A percentile compares a stretch with the other conserved stretches of the same genome.
These are phyloP conservation scores for Coemansia sp. DNA, from an alignment of 371 early-diverging fungal genomes.

Conservation along the genomic window DNA sequence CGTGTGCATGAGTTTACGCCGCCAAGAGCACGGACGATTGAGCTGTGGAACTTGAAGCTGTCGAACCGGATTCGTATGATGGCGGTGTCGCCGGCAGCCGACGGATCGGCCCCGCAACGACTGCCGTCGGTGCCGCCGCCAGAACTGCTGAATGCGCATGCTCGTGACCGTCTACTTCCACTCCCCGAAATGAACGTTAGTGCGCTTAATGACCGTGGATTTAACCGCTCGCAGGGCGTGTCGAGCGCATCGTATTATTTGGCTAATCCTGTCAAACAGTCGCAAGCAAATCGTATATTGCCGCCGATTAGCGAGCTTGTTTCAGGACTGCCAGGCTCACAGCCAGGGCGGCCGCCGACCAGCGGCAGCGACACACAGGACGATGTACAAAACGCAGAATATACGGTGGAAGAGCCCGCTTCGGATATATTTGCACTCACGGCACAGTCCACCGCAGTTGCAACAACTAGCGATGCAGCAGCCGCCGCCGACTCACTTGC, in stretches of 20 bases:
- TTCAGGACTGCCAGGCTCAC: neutral
- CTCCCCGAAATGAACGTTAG: conserved; percentile 28
- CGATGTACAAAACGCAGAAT: neutral
- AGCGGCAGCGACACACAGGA: neutral
- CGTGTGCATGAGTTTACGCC: conserved; percentile 22
- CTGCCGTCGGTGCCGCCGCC: conserved; percentile 42
- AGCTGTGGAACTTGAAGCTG: conserved; percentile 36
- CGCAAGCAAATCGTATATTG: neutral
- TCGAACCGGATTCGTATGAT: conserved; percentile 45
- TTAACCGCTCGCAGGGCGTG: conserved; percentile 22
- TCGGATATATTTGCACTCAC: neutral
- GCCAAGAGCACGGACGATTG: conserved; percentile 30
- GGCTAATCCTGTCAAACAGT: conserved; percentile 25
- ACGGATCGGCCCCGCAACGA: conserved; percentile 45
- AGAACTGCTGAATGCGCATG: conserved; percentile 28
- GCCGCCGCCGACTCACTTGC: neutral
- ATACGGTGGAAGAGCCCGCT: conserved; percentile 12
- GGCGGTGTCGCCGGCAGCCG: conserved; percentile 45
- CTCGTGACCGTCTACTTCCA: conserved; percentile 34
- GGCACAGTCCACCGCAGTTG: neutral
- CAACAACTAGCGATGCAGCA: neutral
- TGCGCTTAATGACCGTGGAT: conserved; percentile 30
- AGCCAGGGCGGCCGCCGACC: neutral
- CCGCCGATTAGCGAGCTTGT: conserved; percentile 10
- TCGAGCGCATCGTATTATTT: conserved; percentile 40